Evolutionary conservation across 345 rosid species (phyloP).

Genomic region (Syzygium aromaticum): DNA sequence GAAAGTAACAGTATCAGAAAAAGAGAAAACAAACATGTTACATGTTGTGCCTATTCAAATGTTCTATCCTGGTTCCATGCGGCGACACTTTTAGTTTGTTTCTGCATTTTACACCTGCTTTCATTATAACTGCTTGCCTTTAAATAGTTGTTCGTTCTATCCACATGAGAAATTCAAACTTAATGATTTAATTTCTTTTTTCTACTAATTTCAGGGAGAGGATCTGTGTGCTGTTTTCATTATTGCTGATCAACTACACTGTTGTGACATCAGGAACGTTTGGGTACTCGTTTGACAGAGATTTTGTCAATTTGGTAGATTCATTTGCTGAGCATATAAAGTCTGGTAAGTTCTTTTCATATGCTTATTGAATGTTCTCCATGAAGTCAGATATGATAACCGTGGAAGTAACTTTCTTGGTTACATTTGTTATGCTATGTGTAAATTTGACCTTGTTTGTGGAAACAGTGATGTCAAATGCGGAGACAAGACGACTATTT

Average conservation of each 20-base stretch:
- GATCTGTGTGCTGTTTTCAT: constrained; percentile 41
- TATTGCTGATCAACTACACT: constrained; percentile 43
- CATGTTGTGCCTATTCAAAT: neutral
- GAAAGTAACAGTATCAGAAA: neutral
- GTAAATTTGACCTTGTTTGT: neutral
- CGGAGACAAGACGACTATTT: constrained; percentile 32
- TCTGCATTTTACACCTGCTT: neutral
- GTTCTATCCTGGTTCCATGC: neutral
- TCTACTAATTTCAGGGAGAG: constrained; percentile 33
- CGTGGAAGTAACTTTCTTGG: neutral
- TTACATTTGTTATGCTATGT: neutral
- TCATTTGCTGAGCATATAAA: constrained; percentile 32
- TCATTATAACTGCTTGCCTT: neutral
- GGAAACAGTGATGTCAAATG: constrained; percentile 44
- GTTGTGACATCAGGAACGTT: constrained; percentile 5
- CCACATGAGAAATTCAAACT: neutral
- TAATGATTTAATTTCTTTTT: neutral
- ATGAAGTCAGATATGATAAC: neutral
- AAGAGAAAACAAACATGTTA: neutral
- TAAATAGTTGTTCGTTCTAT: neutral
- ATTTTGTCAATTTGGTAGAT: constrained; percentile 22
- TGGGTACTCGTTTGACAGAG: constrained; percentile 12
- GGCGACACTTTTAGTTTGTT: neutral
- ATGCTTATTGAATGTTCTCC: neutral
- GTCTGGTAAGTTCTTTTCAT: constrained; percentile 24